phyloP scores from a whole-genome alignment of 495 filamentous ascomycete genomes.

The Xylaria nigripes region DNA sequence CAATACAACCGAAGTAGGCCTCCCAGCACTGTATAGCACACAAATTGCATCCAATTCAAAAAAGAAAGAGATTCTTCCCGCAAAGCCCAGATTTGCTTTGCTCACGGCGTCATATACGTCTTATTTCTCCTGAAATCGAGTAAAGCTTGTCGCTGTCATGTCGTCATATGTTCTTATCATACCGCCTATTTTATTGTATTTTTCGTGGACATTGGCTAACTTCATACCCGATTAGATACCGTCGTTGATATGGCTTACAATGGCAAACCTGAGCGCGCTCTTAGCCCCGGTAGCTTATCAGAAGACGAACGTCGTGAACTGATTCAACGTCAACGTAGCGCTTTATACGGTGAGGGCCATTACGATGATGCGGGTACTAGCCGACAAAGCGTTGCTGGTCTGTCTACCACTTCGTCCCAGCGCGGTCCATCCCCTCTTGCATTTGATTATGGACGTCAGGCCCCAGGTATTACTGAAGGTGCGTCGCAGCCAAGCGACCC shows the following conservation, averaged over 20 bases:
- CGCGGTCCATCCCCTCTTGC: slow-evolving; percentile 51
- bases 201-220: slow-evolving; percentile 29
- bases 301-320: slow-evolving; percentile 95
- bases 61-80: slow-evolving; percentile 32
- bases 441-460: slow-evolving; percentile 37
- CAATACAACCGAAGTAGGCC: slow-evolving; percentile 98
- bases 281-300: slow-evolving; percentile 81
- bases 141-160: slow-evolving; percentile 18
- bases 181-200: slow-evolving; percentile 9
- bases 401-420: slow-evolving; percentile 40
- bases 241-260: slow-evolving; percentile 69
- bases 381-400: slow-evolving; percentile 43
- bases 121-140: slow-evolving; percentile 21
- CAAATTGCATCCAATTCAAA: slow-evolving; percentile 46
- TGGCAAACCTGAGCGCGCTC: slow-evolving; percentile 78
- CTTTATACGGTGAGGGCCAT: slow-evolving; percentile 71
- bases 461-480: slow-evolving; percentile 31
- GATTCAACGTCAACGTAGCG: slow-evolving; percentile 88
- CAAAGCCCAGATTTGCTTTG: slow-evolving; percentile 33
- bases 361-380: slow-evolving; percentile 56
- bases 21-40: slow-evolving; percentile 53
- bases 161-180: slow-evolving; percentile 23
- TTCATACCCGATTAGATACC: slow-evolving; percentile 54
- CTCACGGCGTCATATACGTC: slow-evolving; percentile 23
- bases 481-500: slow-evolving; percentile 40